Base-by-base conservation (phyloP, 2,329 filamentous ascomycete genomes). In the Aspergillus brasiliensis region DNA sequence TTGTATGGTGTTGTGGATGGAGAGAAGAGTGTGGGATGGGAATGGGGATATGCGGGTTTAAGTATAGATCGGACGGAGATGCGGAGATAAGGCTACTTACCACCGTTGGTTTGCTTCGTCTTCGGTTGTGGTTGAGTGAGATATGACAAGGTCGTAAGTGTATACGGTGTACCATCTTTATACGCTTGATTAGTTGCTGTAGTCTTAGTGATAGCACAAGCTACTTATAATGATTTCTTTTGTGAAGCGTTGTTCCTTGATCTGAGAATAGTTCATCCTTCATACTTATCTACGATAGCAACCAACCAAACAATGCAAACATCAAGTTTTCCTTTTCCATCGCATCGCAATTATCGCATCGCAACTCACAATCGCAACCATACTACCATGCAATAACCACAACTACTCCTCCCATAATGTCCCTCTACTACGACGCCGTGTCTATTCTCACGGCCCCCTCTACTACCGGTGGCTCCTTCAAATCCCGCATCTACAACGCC, bases 371-470 rank as follows among this genome's bases (percentile, higher is more conserved):
- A n/a, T 13, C 5, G 13, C 40, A 17, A 44, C 51, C n/a, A 40
- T 6, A 13, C 51, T 44, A 21, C 51, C 51, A 17, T 46, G 56
- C 49, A 28, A 60, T 21, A 51, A 52, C 38, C 54, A 62, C 49
- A 42, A 37, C 28, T 37, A 56, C 55, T 56, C 27, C 7, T 48
- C 21, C 46, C 21, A 34, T 27, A 47, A 98, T 98, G 94, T 96
- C 93, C 51, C 88, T 99, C 58, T 99, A 99, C 75, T 90, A 96
- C 74, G 95, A 98, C 80, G 90, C 93, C 6, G 92, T 90, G 3
- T 83, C 88, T 13, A 81, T 97, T 37, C 79, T 99, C 58, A 84
- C 84, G 3, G 84, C 83, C 6, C 78, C 87, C 3, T 79, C 85
- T 1, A 84, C 85, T n/a, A 78, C 82, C 3, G 88, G 89, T n/a